phyloP scores from a whole-genome alignment of 139 green algal species.

The Chlamydomonas incerta region DNA sequence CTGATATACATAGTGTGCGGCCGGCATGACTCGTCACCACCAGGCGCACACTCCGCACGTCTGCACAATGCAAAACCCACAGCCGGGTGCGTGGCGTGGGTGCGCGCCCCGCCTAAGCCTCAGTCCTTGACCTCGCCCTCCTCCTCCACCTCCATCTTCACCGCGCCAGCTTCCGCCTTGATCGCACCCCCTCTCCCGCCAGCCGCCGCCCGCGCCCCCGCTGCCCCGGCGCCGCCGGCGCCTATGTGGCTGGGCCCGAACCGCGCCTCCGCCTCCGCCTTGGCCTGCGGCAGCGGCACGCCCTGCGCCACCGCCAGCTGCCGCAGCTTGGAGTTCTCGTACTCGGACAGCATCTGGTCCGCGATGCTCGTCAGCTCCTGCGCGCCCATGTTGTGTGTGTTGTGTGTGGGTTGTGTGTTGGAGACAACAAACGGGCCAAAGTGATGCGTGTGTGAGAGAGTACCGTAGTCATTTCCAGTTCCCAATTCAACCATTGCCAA shows the following conservation, averaged over 20 bases:
- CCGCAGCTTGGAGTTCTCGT: slow-evolving; percentile 27
- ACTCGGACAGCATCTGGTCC: slow-evolving; percentile 37
- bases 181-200: background rate
- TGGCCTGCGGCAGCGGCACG: background rate
- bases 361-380: slow-evolving; percentile 19
- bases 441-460: background rate
- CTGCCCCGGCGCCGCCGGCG: background rate
- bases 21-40: too few relatives aligned
- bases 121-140: slow-evolving; percentile 36
- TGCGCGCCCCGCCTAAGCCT: too few relatives aligned
- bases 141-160: slow-evolving; percentile 24
- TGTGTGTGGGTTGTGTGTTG: too few relatives aligned
- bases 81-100: too few relatives aligned
- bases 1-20: too few relatives aligned
- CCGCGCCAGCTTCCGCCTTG: background rate
- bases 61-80: too few relatives aligned
- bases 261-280: slow-evolving; percentile 9
- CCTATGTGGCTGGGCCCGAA: background rate
- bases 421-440: too few relatives aligned
- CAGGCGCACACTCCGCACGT: too few relatives aligned
- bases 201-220: background rate
- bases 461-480: background rate
- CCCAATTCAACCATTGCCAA: background rate
- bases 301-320: background rate
- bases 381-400: background rate